Percentiles rank a stretch among this genome's conserved stretches.
phyloP scores from a whole-genome alignment of 352 stramenopile species.

The Aphanomyces stellatus region DNA sequence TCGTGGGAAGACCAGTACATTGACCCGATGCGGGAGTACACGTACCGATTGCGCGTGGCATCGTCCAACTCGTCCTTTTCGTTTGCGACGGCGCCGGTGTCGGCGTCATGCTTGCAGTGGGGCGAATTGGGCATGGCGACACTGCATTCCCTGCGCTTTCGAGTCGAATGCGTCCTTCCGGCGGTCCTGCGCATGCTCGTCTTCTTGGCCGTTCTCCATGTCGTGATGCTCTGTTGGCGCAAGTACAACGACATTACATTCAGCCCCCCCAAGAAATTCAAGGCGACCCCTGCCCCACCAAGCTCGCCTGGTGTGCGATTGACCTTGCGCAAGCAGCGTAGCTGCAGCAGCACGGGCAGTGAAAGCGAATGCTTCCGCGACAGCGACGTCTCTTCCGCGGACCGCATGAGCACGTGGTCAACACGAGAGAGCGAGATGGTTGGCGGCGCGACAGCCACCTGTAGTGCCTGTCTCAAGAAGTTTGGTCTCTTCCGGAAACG shows the following conservation, averaged over 20 bases:
- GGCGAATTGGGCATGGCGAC: background rate
- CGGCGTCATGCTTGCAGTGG: background rate
- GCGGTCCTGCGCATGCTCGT: background rate
- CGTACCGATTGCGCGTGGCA: background rate
- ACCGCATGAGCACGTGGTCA: background rate
- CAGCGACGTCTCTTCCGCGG: background rate
- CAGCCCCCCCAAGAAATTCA: background rate
- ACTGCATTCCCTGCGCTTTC: slow-evolving; percentile 2
- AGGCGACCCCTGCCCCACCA: background rate
- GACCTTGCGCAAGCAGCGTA: background rate
- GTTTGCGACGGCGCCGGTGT: background rate
- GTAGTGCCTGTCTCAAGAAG: slow-evolving; percentile 46
- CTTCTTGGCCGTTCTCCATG: background rate
- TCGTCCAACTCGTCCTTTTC: background rate
- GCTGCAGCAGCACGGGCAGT: slow-evolving; percentile 9
- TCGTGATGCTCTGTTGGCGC: background rate
- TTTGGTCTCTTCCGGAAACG: slow-evolving; percentile 54
- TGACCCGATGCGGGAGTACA: slow-evolving; percentile 5
- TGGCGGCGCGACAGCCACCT: slow-evolving; percentile 1
- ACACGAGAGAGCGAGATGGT: background rate
- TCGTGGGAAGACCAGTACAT: background rate
- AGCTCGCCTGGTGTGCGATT: background rate
- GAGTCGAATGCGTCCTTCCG: background rate
- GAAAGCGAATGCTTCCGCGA: slow-evolving; percentile 2
- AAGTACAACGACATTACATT: slow-evolving; percentile 4